Conservation (phyloP, 2,329 filamentous ascomycete genomes). For the Trichophyton schoenleinii region DNA sequence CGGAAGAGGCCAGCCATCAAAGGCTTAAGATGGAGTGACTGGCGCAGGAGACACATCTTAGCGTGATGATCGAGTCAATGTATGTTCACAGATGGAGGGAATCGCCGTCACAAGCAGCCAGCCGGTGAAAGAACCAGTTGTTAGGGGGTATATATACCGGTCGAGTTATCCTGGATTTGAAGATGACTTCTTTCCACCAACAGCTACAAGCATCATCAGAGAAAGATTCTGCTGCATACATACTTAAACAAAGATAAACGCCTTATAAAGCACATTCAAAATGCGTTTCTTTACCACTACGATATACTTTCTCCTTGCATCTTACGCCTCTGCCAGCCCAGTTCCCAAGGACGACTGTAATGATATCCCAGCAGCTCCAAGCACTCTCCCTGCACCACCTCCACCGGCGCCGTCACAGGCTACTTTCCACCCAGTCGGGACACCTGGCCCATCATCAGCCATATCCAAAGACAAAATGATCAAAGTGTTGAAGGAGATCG, state of each 20-base stretch:
- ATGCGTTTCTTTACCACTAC: slow-evolving; percentile 4
- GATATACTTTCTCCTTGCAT: background rate
- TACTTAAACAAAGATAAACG: background rate
- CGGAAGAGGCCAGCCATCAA: background rate
- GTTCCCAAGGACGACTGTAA: background rate
- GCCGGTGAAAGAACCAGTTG: background rate
- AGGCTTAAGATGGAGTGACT: background rate
- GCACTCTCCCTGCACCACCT: background rate
- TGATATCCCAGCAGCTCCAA: background rate
- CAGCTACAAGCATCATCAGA: background rate
- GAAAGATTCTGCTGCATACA: background rate
- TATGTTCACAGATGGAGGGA: background rate
- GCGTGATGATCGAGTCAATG: background rate
- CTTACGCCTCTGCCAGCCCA: background rate
- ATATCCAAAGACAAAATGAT: slow-evolving; percentile 2
- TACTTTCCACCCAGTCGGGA: background rate
- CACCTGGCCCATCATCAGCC: background rate
- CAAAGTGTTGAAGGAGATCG: slow-evolving; percentile 31
- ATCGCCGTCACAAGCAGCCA: background rate
- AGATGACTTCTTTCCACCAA: background rate
- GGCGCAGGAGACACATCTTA: background rate
- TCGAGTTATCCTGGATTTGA: background rate
- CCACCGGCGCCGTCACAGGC: background rate
- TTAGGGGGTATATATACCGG: background rate
- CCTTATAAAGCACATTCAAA: background rate